Conservation (phyloP, 2,329 filamentous ascomycete species). For the Ophiostoma himal-ulmi region DNA sequence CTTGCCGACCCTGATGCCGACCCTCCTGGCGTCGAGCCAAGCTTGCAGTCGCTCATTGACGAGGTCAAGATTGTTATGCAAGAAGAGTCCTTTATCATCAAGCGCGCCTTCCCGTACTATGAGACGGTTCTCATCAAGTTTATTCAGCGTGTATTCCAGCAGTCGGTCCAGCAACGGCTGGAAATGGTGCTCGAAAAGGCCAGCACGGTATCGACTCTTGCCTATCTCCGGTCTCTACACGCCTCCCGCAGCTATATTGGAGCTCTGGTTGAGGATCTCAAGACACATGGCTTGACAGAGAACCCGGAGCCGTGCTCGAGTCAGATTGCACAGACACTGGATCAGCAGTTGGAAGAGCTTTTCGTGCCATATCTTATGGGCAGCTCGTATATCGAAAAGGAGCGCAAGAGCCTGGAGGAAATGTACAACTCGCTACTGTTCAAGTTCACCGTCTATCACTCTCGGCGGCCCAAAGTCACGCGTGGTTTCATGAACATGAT, state of each 20-base stretch:
- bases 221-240: conserved; percentile 85
- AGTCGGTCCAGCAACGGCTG: conserved; percentile 91
- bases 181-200: conserved; percentile 97
- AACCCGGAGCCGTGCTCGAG: conserved; percentile 87
- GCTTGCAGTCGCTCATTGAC: conserved; percentile 83
- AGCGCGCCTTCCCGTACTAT: conserved; percentile 90
- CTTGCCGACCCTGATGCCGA: conserved; percentile 92
- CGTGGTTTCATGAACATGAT: conserved; percentile 90
- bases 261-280: conserved; percentile 82
- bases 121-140: conserved; percentile 92
- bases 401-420: conserved; percentile 66
- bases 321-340: conserved; percentile 70
- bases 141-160: conserved; percentile 91
- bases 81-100: conserved; percentile 95
- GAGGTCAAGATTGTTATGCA: conserved; percentile 95
- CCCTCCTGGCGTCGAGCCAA: conserved; percentile 84
- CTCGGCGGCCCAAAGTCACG: conserved; percentile 76
- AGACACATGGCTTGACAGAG: conserved; percentile 88
- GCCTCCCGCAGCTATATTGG: conserved; percentile 86
- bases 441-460: conserved; percentile 95
- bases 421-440: conserved; percentile 87
- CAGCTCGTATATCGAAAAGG: conserved; percentile 64
- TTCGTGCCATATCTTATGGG: conserved; percentile 66
- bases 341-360: conserved; percentile 70
- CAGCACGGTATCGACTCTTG: conserved; percentile 80